Base-by-base conservation (phyloP, 108 stramenopile genomes). In the Cyclotella sp. region DNA sequence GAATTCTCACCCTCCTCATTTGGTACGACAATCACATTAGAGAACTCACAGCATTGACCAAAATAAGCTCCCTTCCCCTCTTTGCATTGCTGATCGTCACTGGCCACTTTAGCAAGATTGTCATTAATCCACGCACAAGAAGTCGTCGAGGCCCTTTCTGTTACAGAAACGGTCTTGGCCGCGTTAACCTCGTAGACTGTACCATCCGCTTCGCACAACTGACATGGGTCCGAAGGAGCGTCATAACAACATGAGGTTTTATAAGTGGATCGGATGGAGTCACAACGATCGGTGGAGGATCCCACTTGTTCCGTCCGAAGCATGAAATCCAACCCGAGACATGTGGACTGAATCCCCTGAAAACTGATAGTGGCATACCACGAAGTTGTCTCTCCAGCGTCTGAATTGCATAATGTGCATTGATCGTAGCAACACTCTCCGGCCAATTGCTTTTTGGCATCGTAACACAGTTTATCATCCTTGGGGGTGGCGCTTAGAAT, bases 281-380 rank as follows among this genome's bases (percentile, higher is more conserved):
- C 63, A 22, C 77, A 78, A 8, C 69, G 49, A 55, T 70, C 51
- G 21, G 57, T 64, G 42, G 42, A 24, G 21, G 34, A 51, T 7
- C 34, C 41, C 24, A 70, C 69, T 60, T 70, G 68, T 34, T 70
- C 63, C 5, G 68, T 70, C 13, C 77, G 62, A 0, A 78, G 54
- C 52, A 70, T 64, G 42, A 68, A 78, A 57, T 78, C 77, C 13
- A 78, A 63, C 3, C 77, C 77, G 12, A 78, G 69, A 43, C 77
- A 78, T 0, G 77, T 69, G 16, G 69, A 62, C 15, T 68, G 46
- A 49, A 70, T 44, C 3, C 69, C 77, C n/a, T 78, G 27, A 27
- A 51, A 78, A 0, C n/a, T 39, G 26, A 78, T 46, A 18, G 77
- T 70, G n/a, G 67, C 47, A 49, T 70, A 78, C 77, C 77, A 78